Evolutionary conservation across 495 filamentous ascomycete genomes (phyloP), one percentile per base, ranked within the genome.

Genomic region (Cryomyces antarcticus): DNA sequence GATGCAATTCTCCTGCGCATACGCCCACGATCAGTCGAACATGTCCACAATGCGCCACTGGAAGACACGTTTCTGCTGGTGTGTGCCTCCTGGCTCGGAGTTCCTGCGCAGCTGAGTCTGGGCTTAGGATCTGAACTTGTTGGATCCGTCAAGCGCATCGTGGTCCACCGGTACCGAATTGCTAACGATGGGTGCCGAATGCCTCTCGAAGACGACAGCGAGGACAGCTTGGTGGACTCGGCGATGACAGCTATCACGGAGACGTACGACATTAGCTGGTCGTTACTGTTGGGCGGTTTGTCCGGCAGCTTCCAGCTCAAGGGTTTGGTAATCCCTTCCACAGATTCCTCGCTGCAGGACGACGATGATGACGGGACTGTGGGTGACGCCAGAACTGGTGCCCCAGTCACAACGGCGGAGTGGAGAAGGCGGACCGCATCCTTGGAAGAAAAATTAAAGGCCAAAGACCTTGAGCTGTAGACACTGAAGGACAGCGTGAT

Each of bases 131-230:
- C 54, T 9, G 57, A 57, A 0, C 45, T 38, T 6, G 54, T 49
- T 5, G 48, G 54, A 6, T 35, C 35, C 5, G 51, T 50, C 1
- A 51, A 57, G 44, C 44, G 47, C 17, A 49, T 62, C 28, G 50
- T 47, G 4, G 56, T 55, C 31, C 50, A 48, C 7, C 47, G 57
- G 7, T 61, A 57, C 42, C 39, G 56, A 1, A 43, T 53, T 30
- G 56, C 53, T 30, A 49, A 46, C 0, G 60, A 62, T 30, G 60
- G 60, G 10, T 62, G 58, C 42, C 57, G 61, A 28, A 50, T 46
- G 13, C 53, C 58, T 6, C 48, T 60, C 11, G 57, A 57, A n/a
- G 57, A 53, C 7, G 46, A 57, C 17, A 46, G 49, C 5, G 52
- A 52, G 5, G 51, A 47, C 6, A 43, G 33, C 33, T 9, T 9